phyloP scores from a whole-genome alignment of 495 filamentous ascomycete genomes.

The Sordaria brevicollis region DNA sequence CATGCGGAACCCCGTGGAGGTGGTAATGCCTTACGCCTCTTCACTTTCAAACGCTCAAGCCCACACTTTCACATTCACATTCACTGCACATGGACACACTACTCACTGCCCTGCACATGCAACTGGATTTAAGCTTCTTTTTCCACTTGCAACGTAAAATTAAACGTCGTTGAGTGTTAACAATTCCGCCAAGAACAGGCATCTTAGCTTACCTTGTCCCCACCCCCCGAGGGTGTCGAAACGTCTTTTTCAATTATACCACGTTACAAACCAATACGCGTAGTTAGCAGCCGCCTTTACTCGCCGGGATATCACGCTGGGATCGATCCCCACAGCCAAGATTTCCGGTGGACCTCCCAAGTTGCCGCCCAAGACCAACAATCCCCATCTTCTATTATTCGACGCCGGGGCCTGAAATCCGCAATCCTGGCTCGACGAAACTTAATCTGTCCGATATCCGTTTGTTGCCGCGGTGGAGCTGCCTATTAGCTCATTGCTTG shows the following conservation, averaged over 20 bases:
- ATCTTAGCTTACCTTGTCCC: constrained; percentile 5
- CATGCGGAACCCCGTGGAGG: constrained; percentile 1
- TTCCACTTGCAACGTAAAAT: not conserved
- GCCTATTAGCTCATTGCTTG: not conserved
- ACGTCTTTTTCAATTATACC: constrained; percentile 4
- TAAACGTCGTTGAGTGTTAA: constrained; percentile 1
- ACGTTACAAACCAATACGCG: not conserved
- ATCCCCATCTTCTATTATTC: not conserved
- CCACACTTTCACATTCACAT: not conserved
- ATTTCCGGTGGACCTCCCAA: not conserved
- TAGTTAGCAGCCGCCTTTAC: not conserved
- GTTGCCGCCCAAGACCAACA: not conserved
- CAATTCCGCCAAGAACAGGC: constrained; percentile 6
- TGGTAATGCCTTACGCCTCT: not conserved
- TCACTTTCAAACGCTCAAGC: not conserved
- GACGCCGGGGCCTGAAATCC: not conserved
- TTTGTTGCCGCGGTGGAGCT: not conserved
- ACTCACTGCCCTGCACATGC: too few species aligned
- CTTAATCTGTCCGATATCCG: not conserved
- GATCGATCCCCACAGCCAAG: not conserved
- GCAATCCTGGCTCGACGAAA: not conserved
- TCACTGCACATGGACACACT: too few species aligned
- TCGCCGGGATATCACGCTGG: not conserved
- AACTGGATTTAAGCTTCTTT: constrained; percentile 13
- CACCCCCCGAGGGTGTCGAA: constrained; percentile 2